Evolutionary conservation across 495 filamentous ascomycete genomes (phyloP).

Genomic region (Rhizodiscina lignyota): DNA sequence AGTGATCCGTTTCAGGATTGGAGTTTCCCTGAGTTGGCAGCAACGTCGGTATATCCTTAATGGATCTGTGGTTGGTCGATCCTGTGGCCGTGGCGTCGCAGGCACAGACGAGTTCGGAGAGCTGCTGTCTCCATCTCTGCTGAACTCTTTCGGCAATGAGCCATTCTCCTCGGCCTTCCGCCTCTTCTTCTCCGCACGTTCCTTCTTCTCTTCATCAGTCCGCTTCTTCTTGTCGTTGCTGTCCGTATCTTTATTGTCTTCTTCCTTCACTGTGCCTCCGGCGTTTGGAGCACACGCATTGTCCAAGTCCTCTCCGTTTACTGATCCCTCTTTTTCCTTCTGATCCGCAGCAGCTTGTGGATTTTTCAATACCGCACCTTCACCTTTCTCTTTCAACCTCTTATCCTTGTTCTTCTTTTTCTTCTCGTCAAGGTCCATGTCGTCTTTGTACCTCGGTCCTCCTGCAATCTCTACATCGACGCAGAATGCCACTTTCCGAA

Average conservation of each 20-base stretch:
- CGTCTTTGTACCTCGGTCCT: slow-evolving; percentile 35
- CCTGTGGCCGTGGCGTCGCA: slow-evolving; percentile 34
- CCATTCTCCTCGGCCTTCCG: slow-evolving; percentile 70
- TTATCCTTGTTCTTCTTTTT: slow-evolving; percentile 42
- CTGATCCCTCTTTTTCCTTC: slow-evolving; percentile 34
- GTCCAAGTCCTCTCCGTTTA: slow-evolving; percentile 25
- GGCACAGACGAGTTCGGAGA: slow-evolving; percentile 21
- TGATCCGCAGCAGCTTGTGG: slow-evolving; percentile 38
- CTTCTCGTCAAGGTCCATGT: slow-evolving; percentile 20
- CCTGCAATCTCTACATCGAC: slow-evolving; percentile 97
- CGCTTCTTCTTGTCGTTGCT: slow-evolving; percentile 89
- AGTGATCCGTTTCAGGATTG: slow-evolving; percentile 71
- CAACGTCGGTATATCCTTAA: slow-evolving; percentile 86
- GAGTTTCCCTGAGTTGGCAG: slow-evolving; percentile 83
- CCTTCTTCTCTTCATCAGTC: slow-evolving; percentile 73
- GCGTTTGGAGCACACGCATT: slow-evolving; percentile 13
- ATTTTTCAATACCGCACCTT: slow-evolving; percentile 50
- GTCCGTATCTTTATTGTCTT: slow-evolving; percentile 33
- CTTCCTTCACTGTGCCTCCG: slow-evolving; percentile 14
- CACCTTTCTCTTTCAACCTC: slow-evolving; percentile 50
- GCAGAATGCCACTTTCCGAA: slow-evolving; percentile 80
- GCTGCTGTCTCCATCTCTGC: slow-evolving; percentile 1
- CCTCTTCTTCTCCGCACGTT: slow-evolving; percentile 68
- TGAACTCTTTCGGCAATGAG: slow-evolving; percentile 52
- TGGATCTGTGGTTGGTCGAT: slow-evolving; percentile 74